These are phyloP conservation scores for Diddensiella caesifluorescens DNA, from an alignment of 805 yeast species.

Conservation along the genomic window DNA sequence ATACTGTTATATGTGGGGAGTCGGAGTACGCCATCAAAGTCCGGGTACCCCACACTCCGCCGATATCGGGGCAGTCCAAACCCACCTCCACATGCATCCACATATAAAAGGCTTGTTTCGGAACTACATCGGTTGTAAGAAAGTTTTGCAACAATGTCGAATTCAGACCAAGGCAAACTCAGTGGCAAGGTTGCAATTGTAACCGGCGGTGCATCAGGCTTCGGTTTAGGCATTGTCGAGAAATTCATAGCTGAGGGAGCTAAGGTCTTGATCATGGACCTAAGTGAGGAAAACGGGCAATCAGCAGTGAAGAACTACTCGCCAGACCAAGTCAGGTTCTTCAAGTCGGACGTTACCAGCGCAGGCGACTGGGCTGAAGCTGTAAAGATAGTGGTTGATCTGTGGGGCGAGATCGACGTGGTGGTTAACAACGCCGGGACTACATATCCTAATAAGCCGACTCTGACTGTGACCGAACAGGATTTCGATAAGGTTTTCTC, in stretches of 20 bases:
- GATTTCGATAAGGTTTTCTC: constrained; percentile 10
- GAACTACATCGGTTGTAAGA: too few relatives aligned
- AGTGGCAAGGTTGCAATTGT: constrained; percentile 28
- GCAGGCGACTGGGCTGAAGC: constrained; percentile 3
- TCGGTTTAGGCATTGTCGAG: constrained; percentile 44
- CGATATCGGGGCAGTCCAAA: too few relatives aligned
- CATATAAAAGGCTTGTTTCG: too few relatives aligned
- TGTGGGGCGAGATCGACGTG: constrained; percentile 26
- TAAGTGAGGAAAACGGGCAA: constrained; percentile 11
- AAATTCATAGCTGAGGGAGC: constrained; percentile 44
- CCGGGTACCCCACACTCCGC: constrained; percentile 4
- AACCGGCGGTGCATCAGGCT: constrained; percentile 51
- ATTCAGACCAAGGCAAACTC: constrained; percentile 3
- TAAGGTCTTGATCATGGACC: constrained; percentile 32
- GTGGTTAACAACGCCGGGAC: constrained; percentile 36
- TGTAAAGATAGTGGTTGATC: constrained; percentile 7
- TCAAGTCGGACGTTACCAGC: constrained; percentile 12
- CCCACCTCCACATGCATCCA: too few relatives aligned
- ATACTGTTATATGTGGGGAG: background rate
- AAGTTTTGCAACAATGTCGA: too few relatives aligned
- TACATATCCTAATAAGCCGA: constrained; percentile 7
- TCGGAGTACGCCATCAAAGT: background rate
- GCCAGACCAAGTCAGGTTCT: background rate
- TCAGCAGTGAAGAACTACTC: constrained; percentile 14
- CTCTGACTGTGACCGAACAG: constrained; percentile 14